Conservation (phyloP, 306 rosid genomes). For the Geum urbanum region DNA sequence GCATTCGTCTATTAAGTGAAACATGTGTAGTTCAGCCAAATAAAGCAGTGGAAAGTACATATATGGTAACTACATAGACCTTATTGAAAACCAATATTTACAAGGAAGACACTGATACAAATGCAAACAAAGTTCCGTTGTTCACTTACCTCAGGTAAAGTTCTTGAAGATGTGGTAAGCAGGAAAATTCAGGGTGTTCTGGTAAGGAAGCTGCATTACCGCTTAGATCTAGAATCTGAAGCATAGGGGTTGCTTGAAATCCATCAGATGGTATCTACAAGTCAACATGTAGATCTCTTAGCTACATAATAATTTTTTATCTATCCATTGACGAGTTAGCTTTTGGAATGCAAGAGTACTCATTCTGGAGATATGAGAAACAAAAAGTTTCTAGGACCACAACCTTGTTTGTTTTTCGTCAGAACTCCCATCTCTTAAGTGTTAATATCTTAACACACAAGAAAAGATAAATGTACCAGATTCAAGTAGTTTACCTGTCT, state of each 20-base stretch:
- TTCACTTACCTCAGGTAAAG: constrained; percentile 76
- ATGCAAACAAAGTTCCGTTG: constrained; percentile 13
- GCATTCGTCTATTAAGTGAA: constrained; percentile 63
- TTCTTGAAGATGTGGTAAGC: constrained; percentile 69
- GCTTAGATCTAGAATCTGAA: constrained; percentile 78
- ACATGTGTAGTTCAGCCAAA: neutral
- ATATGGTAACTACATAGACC: neutral
- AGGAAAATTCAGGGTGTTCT: constrained; percentile 57
- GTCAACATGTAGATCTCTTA: constrained; percentile 22
- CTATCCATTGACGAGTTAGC: neutral
- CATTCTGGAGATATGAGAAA: neutral
- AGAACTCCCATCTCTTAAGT: neutral
- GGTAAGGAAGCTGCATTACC: constrained; percentile 61
- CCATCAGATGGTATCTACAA: constrained; percentile 77
- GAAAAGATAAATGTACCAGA: neutral
- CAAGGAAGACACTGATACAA: neutral
- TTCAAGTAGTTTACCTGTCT: constrained; percentile 47
- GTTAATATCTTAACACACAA: neutral
- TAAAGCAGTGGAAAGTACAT: neutral
- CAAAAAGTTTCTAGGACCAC: neutral
- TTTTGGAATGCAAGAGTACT: neutral
- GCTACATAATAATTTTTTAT: neutral
- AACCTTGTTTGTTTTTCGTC: neutral
- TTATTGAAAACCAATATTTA: constrained; percentile 12
- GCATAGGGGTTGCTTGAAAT: constrained; percentile 62